Evolutionary conservation across 495 filamentous ascomycete genomes (phyloP), one percentile per base, ranked within the genome.

Genomic region (Staphylotrichum longicolle): DNA sequence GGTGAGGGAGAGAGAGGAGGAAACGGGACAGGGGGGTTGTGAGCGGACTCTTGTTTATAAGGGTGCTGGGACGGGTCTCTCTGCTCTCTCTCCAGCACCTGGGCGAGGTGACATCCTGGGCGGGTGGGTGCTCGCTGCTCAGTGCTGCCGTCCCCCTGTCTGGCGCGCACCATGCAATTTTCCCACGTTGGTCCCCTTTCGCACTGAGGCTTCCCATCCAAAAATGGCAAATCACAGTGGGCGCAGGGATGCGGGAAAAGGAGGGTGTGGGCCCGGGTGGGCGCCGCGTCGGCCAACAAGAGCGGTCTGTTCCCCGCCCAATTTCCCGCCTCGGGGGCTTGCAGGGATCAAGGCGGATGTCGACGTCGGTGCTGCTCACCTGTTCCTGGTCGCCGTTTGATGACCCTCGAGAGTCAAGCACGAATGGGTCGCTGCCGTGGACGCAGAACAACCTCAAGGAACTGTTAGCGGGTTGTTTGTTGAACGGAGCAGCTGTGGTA

Each of bases 1-100:
- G 78, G 77, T 78, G 75, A 74, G 65, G 70, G 57, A 61, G 61
- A 60, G 63, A 70, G 66, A 70, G 57, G 62, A 66, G 61, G 66
- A 69, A 73, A 69, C 70, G 60, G 60, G 62, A 64, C 64, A 70
- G 63, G 62, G 62, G 34, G 58, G 57, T 37, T 57, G 66, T 58
- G 68, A 68, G 61, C 57, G 62, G 55, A 59, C 59, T 48, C 55
- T 69, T 56, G 73, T 78, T 77, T 77, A 77, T 62, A 57, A 49
- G 20, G 20, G 20, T 27, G 20, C 20, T 27, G 20, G 20, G 20
- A 27, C 20, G 20, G 20, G 20, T n/a, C 20, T 0, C 20, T 27
- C 20, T 27, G 20, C 20, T 27, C 20, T 27, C 20, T 27, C 20
- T 27, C 20, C 20, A 27, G 20, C 20, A 27, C 20, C 20, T 27